Conservation (phyloP, 306 rosid genomes). For the Begonia masoniana region DNA sequence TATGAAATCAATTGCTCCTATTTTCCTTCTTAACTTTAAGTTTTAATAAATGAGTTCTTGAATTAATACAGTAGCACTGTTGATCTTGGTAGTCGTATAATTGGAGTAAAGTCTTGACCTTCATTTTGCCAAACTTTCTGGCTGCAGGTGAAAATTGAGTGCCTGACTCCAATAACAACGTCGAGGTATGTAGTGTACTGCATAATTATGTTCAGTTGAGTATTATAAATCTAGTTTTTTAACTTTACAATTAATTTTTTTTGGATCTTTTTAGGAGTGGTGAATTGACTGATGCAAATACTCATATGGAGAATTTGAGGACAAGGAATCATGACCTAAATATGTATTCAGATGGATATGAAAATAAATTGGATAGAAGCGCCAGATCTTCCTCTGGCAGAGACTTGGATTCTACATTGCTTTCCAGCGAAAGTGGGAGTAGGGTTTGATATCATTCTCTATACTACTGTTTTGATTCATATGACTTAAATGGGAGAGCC, state of each 20-base stretch:
- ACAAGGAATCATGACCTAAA: constrained; percentile 16
- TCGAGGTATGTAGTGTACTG: constrained; percentile 19
- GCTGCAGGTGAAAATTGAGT: constrained; percentile 38
- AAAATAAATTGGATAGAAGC: constrained; percentile 20
- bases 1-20: background rate
- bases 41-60: background rate
- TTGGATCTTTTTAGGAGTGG: constrained; percentile 20
- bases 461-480: background rate
- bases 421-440: constrained; percentile 34
- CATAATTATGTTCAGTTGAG: constrained; percentile 5
- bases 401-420: constrained; percentile 27
- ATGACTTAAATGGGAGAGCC: constrained; percentile 4
- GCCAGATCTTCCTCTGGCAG: constrained; percentile 25
- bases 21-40: background rate
- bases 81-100: background rate
- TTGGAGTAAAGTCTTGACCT: background rate
- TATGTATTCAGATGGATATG: constrained; percentile 25
- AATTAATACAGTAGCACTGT: background rate
- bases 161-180: constrained; percentile 27
- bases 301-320: constrained; percentile 13
- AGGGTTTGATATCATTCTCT: constrained; percentile 15
- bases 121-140: constrained; percentile 5
- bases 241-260: constrained; percentile 3
- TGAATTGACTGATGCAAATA: constrained; percentile 15
- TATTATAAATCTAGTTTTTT: constrained; percentile 1